phyloP scores from a whole-genome alignment of 768 basidiomycete genomes.

The Russula foetens region DNA sequence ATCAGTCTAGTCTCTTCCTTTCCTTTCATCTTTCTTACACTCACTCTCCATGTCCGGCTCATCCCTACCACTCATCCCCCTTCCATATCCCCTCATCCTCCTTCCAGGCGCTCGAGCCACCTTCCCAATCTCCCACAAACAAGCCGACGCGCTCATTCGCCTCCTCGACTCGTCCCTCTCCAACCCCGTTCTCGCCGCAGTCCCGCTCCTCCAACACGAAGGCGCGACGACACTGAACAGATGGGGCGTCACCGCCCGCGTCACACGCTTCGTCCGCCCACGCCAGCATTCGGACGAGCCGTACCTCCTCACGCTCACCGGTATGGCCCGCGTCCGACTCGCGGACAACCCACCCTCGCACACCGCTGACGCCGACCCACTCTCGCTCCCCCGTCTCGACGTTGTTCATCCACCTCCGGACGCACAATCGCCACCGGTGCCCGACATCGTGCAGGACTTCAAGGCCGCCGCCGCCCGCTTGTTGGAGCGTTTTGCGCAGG shows the following conservation, averaged over 20 bases:
- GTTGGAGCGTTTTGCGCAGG: slow-evolving; percentile 55
- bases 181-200: slow-evolving; percentile 65
- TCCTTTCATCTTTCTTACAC: not conserved
- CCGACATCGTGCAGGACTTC: slow-evolving; percentile 70
- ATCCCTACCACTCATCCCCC: slow-evolving; percentile 56
- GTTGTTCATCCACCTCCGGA: too few relatives aligned
- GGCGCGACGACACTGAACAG: slow-evolving; percentile 30
- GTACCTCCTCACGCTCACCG: too few relatives aligned
- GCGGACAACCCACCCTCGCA: slow-evolving; percentile 54
- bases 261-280: slow-evolving; percentile 62
- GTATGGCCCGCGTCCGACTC: slow-evolving; percentile 49
- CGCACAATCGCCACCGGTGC: slow-evolving; percentile 28
- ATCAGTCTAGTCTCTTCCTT: not conserved
- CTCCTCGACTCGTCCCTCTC: too few relatives aligned
- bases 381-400: slow-evolving; percentile 22
- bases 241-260: slow-evolving; percentile 64
- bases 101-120: slow-evolving; percentile 67
- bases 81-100: slow-evolving; percentile 65
- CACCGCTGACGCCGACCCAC: slow-evolving; percentile 41
- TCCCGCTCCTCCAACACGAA: slow-evolving; percentile 39
- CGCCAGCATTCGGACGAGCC: too few relatives aligned
- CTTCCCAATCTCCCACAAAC: slow-evolving; percentile 50
- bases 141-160: slow-evolving; percentile 57
- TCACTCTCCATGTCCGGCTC: not conserved
- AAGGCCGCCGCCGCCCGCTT: slow-evolving; percentile 55